These are phyloP conservation scores for Tetrahymena elliotti DNA, from an alignment of 73 alveolate genomes.

Conservation along the genomic window DNA sequence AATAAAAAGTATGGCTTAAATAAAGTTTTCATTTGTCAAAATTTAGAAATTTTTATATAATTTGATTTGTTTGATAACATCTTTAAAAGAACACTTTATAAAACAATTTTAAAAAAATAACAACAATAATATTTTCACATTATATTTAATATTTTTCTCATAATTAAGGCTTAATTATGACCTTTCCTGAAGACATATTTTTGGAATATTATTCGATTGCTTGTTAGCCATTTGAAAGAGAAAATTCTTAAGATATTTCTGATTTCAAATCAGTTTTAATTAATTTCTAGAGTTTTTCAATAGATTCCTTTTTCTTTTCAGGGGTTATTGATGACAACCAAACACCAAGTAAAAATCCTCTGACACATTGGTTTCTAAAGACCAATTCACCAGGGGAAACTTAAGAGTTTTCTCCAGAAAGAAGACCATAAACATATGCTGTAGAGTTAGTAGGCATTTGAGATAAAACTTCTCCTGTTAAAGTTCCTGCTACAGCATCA, in stretches of 20 bases:
- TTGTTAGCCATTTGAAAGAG: neutral
- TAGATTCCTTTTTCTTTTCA: neutral
- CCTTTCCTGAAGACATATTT: neutral
- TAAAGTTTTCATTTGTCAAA: no score
- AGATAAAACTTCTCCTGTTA: slow-evolving; percentile 42
- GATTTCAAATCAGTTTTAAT: neutral
- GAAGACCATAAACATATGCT: slow-evolving; percentile 50
- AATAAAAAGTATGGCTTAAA: no score
- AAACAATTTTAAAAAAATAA: neutral
- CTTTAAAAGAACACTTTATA: no score
- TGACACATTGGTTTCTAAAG: neutral
- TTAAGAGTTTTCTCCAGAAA: neutral
- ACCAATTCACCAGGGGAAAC: neutral
- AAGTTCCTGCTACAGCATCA: slow-evolving; percentile 61
- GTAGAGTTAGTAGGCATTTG: slow-evolving; percentile 43
- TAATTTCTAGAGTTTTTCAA: neutral
- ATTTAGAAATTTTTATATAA: no score
- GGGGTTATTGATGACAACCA: neutral
- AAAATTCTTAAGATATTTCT: neutral
- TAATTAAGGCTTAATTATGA: neutral
- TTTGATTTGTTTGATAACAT: no score
- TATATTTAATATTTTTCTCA: neutral
- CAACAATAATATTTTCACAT: neutral
- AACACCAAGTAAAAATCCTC: neutral
- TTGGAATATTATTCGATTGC: neutral